A percentile compares a stretch with the other conserved stretches of the same genome.
phyloP scores from a whole-genome alignment of 495 filamentous ascomycete genomes.

The Talaromyces borbonicus region DNA sequence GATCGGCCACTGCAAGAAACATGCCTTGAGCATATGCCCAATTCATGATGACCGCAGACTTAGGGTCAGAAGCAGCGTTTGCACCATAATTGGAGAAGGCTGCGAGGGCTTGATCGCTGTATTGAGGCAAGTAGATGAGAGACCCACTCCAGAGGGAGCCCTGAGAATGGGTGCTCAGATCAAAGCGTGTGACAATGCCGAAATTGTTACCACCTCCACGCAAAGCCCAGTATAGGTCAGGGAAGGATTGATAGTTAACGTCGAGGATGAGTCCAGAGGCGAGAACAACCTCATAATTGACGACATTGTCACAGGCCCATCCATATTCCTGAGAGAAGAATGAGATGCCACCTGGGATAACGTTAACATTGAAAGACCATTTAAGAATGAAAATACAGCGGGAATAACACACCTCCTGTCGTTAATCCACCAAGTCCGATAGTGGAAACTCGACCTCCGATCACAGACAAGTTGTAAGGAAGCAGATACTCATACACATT shows the following conservation, averaged over 20 bases:
- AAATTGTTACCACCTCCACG: slow-evolving; percentile 42
- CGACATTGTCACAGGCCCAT: slow-evolving; percentile 41
- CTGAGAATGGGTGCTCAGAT: slow-evolving; percentile 28
- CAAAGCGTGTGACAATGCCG: slow-evolving; percentile 40
- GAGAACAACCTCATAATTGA: slow-evolving; percentile 38
- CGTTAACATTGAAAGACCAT: too few species aligned
- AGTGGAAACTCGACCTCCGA: slow-evolving; percentile 45
- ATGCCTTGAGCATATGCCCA: slow-evolving; percentile 23
- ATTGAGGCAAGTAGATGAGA: slow-evolving; percentile 27
- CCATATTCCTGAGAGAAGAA: slow-evolving; percentile 37
- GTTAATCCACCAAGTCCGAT: slow-evolving; percentile 52
- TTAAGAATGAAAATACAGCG: too few species aligned
- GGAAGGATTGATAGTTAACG: slow-evolving; percentile 22
- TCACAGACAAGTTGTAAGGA: slow-evolving; percentile 32
- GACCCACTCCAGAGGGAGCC: slow-evolving; percentile 30
- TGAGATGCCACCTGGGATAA: slow-evolving; percentile 21
- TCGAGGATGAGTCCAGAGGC: slow-evolving; percentile 33
- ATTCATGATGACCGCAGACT: slow-evolving; percentile 37
- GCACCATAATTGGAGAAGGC: slow-evolving; percentile 28
- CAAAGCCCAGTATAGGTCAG: slow-evolving; percentile 44
- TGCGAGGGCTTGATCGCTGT: slow-evolving; percentile 28
- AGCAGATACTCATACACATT: slow-evolving; percentile 43
- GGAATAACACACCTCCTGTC: slow-evolving; percentile 14
- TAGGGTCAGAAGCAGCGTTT: slow-evolving; percentile 24
- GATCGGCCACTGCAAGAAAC: slow-evolving; percentile 23